These are phyloP conservation scores for Apiospora phragmitis DNA, from an alignment of 2,329 filamentous ascomycete species.

Conservation along the genomic window DNA sequence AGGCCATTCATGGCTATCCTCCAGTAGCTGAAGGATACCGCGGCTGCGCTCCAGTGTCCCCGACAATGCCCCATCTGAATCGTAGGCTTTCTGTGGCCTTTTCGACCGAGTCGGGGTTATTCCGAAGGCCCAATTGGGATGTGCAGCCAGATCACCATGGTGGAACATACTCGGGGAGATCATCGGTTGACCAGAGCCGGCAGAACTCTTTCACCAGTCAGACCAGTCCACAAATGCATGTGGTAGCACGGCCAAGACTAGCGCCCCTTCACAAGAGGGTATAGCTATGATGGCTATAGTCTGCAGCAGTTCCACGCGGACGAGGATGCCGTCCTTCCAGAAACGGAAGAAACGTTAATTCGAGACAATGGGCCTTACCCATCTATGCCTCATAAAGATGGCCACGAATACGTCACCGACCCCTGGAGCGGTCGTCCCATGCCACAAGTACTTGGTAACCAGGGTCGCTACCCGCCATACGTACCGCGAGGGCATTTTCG, in stretches of 20 bases:
- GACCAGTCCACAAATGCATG: conserved; percentile 23
- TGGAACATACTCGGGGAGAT: conserved; percentile 21
- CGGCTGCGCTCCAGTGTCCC: conserved; percentile 18
- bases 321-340: background rate
- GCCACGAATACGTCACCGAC: conserved; percentile 23
- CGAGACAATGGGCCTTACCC: conserved; percentile 27
- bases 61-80: conserved; percentile 26
- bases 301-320: background rate
- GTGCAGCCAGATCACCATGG: conserved; percentile 29
- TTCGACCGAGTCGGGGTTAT: conserved; percentile 13
- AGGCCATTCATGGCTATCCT: conserved; percentile 18
- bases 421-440: conserved; percentile 29
- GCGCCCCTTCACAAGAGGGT: background rate
- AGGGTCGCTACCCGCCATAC: conserved; percentile 33
- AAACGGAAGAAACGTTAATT: conserved; percentile 15
- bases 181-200: conserved; percentile 30
- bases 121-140: conserved; percentile 29
- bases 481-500: conserved; percentile 38
- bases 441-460: conserved; percentile 19
- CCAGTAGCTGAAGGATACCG: conserved; percentile 16
- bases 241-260: conserved; percentile 14
- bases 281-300: conserved; percentile 8
- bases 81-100: conserved; percentile 25
- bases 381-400: conserved; percentile 21
- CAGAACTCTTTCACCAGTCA: conserved; percentile 33